Evolutionary conservation across 2,329 filamentous ascomycete genomes (phyloP).

Genomic region (Clarireedia hainanense): DNA sequence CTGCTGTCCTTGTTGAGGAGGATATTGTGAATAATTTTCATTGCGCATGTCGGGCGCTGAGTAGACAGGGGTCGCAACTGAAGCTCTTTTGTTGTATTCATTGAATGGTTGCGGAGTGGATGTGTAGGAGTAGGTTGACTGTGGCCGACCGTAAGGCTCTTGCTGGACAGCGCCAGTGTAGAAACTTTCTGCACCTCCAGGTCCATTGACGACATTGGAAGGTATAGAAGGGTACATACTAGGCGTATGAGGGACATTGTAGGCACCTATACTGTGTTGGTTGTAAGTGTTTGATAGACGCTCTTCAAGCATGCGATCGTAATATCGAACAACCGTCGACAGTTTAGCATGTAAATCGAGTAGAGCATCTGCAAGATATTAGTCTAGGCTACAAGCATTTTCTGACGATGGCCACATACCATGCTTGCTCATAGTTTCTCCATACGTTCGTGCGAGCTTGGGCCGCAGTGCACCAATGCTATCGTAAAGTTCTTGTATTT

Average conservation of each 20-base stretch:
- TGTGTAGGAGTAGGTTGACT: constrained; percentile 44
- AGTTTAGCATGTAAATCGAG: constrained; percentile 92
- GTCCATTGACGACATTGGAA: constrained; percentile 38
- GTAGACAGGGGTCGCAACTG: constrained; percentile 19
- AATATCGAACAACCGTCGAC: constrained; percentile 92
- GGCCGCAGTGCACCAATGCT: constrained; percentile 90
- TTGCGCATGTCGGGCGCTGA: constrained; percentile 16
- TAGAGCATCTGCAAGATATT: constrained; percentile 62
- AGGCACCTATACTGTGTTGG: constrained; percentile 64
- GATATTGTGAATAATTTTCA: constrained; percentile 22
- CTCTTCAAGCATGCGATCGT: constrained; percentile 96
- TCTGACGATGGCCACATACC: constrained; percentile 44
- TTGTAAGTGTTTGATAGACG: constrained; percentile 87
- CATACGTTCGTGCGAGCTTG: constrained; percentile 90
- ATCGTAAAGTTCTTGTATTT: constrained; percentile 97
- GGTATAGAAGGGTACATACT: constrained; percentile 66
- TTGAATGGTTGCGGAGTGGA: constrained; percentile 37
- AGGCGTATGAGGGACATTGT: constrained; percentile 46
- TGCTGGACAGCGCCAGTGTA: constrained; percentile 61
- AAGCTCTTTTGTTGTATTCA: constrained; percentile 28
- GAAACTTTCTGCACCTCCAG: constrained; percentile 65
- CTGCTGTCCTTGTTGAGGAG: constrained; percentile 38
- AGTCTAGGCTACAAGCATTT: not conserved
- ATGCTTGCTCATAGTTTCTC: constrained; percentile 99
- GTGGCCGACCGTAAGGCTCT: constrained; percentile 41